Conservation (phyloP, 2,329 filamentous ascomycete species). For the Thelonectria blattea region DNA sequence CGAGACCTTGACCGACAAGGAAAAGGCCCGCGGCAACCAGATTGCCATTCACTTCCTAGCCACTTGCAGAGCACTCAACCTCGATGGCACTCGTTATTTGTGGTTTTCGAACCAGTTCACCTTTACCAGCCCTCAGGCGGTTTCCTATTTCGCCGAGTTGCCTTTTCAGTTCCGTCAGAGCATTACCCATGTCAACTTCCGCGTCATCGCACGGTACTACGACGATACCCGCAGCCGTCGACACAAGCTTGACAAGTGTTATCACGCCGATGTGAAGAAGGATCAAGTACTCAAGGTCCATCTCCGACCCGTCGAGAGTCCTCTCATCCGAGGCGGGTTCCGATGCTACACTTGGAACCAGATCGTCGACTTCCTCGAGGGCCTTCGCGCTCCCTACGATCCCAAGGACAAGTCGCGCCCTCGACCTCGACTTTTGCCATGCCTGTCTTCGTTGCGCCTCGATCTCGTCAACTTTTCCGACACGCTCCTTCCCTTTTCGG, state of each 20-base stretch:
- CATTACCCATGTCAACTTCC: constrained; percentile 55
- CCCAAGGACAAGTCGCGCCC: constrained; percentile 47
- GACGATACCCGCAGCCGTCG: constrained; percentile 53
- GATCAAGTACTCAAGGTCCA: constrained; percentile 50
- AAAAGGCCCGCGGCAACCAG: constrained; percentile 53
- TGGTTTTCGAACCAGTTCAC: constrained; percentile 60
- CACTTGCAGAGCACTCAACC: constrained; percentile 56
- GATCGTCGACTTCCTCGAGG: constrained; percentile 58
- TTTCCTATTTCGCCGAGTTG: constrained; percentile 57
- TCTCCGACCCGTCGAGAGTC: constrained; percentile 51
- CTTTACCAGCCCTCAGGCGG: constrained; percentile 59
- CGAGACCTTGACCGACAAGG: constrained; percentile 52
- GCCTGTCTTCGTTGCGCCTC: constrained; percentile 54
- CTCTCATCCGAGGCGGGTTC: constrained; percentile 57
- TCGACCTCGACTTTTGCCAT: constrained; percentile 54
- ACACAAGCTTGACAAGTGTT: constrained; percentile 49
- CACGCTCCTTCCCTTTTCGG: constrained; percentile 52
- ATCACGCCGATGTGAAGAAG: constrained; percentile 52
- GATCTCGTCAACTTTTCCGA: constrained; percentile 62
- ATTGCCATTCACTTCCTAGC: constrained; percentile 60
- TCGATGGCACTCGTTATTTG: constrained; percentile 56
- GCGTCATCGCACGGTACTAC: constrained; percentile 62
- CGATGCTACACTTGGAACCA: constrained; percentile 62
- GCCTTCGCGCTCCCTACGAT: constrained; percentile 57
- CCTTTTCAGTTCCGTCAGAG: constrained; percentile 48